phyloP scores from a whole-genome alignment of 164 flowering plant species.

The Stephania yunnanensis region DNA sequence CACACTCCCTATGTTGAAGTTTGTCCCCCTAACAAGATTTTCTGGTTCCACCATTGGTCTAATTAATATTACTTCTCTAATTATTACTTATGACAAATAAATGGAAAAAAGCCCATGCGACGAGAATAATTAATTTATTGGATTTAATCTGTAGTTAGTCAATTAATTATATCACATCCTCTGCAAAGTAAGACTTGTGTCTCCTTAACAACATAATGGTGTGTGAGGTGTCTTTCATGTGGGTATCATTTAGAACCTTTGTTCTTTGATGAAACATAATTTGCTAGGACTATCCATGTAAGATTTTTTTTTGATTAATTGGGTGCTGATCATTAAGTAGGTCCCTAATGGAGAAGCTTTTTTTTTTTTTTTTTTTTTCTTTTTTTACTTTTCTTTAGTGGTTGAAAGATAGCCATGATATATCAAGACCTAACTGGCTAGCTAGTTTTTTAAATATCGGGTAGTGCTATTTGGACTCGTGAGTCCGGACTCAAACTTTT shows the following conservation, averaged over 20 bases:
- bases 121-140: neutral
- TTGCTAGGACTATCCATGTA: neutral
- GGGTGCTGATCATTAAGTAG: neutral
- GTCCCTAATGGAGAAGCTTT: neutral
- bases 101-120: neutral
- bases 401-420: neutral
- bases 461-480: too few species aligned
- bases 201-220: constrained; percentile 5
- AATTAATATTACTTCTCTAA: too few species aligned
- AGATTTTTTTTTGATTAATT: neutral
- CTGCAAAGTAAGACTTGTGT: neutral
- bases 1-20: too few species aligned
- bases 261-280: neutral
- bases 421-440: neutral
- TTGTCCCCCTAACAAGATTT: too few species aligned
- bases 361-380: too few species aligned
- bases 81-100: too few species aligned
- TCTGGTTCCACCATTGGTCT: too few species aligned
- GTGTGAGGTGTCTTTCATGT: constrained; percentile 8
- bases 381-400: neutral
- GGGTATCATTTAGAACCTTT: neutral
- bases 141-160: neutral
- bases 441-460: too few species aligned
- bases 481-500: too few species aligned
- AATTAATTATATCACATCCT: neutral